Percentiles rank a stretch among this genome's conserved stretches.
Conservation (phyloP, 2,329 filamentous ascomycete species). For the Ophiosphaerella narmari region DNA sequence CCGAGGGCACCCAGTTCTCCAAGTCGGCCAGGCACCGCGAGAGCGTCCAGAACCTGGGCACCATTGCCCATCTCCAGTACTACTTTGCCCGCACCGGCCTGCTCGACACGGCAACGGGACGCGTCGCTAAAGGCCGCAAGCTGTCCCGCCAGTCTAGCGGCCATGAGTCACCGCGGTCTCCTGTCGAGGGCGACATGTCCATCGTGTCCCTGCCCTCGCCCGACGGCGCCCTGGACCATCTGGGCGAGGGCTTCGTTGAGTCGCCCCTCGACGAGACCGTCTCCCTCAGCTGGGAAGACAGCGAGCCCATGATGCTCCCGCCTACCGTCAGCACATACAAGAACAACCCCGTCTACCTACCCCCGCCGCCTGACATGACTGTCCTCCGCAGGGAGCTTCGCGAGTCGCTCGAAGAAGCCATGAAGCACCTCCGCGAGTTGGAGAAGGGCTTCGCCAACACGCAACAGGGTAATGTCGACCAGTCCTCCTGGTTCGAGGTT, state of each 20-base stretch:
- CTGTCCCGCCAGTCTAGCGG: constrained; percentile 38
- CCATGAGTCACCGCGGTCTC: constrained; percentile 34
- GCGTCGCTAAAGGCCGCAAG: constrained; percentile 73
- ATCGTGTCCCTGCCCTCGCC: constrained; percentile 29
- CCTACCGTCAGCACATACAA: constrained; percentile 97
- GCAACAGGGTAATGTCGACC: constrained; percentile 32
- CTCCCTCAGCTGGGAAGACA: constrained; percentile 58
- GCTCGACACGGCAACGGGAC: constrained; percentile 88
- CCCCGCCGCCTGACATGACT: constrained; percentile 80
- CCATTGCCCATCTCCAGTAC: constrained; percentile 96
- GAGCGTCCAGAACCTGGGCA: constrained; percentile 93
- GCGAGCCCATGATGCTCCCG: constrained; percentile 82
- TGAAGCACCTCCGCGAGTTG: constrained; percentile 68
- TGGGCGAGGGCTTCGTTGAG: constrained; percentile 51
- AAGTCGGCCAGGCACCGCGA: constrained; percentile 87
- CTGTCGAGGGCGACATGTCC: constrained; percentile 32
- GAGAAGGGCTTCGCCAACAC: constrained; percentile 40
- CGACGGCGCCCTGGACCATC: constrained; percentile 29
- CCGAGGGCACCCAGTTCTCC: constrained; percentile 85
- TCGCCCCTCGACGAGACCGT: constrained; percentile 61
- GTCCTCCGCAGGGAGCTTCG: constrained; percentile 75
- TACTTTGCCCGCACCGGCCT: constrained; percentile 96
- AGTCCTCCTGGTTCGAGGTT: constrained; percentile 78
- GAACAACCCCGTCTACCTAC: constrained; percentile 77
- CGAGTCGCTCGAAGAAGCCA: constrained; percentile 70